phyloP scores from a whole-genome alignment of 352 stramenopile genomes.

The Elongisporangium senticosum region DNA sequence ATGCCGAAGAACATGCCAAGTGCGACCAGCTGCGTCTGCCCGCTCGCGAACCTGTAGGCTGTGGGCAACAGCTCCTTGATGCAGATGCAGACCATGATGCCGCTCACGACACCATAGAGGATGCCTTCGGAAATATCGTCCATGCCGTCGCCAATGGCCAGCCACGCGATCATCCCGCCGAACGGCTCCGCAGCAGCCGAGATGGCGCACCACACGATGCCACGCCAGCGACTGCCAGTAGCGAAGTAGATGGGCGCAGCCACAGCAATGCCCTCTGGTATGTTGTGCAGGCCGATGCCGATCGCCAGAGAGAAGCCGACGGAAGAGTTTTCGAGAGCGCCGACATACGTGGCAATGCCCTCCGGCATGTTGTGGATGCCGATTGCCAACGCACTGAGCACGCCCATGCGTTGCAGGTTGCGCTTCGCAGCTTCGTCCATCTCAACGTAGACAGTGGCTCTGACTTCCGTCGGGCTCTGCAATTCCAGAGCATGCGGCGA shows the following conservation, averaged over 20 bases:
- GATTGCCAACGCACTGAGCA: slow-evolving; percentile 89
- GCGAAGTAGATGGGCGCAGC: slow-evolving; percentile 96
- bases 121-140: slow-evolving; percentile 66
- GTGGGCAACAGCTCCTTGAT: slow-evolving; percentile 91
- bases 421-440: slow-evolving; percentile 19
- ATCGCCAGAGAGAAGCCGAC: slow-evolving; percentile 91
- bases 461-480: slow-evolving; percentile 18
- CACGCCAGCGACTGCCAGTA: slow-evolving; percentile 89
- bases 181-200: slow-evolving; percentile 87
- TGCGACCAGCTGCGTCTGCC: slow-evolving; percentile 80
- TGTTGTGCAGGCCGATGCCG: slow-evolving; percentile 96
- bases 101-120: slow-evolving; percentile 89
- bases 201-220: slow-evolving; percentile 90
- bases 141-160: slow-evolving; percentile 72
- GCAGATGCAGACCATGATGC: slow-evolving; percentile 93
- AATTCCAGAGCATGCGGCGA: slow-evolving; percentile 6
- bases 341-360: slow-evolving; percentile 93
- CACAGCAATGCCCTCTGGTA: slow-evolving; percentile 95
- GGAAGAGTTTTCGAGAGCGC: slow-evolving; percentile 80
- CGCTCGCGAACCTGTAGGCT: slow-evolving; percentile 86
- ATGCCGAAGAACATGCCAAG: slow-evolving; percentile 82
- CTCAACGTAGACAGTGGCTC: slow-evolving; percentile 15
- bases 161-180: slow-evolving; percentile 84
- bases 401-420: slow-evolving; percentile 74
- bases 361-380: slow-evolving; percentile 95